phyloP scores from a whole-genome alignment of 2,329 filamentous ascomycete genomes.

The Aureobasidium sp. region DNA sequence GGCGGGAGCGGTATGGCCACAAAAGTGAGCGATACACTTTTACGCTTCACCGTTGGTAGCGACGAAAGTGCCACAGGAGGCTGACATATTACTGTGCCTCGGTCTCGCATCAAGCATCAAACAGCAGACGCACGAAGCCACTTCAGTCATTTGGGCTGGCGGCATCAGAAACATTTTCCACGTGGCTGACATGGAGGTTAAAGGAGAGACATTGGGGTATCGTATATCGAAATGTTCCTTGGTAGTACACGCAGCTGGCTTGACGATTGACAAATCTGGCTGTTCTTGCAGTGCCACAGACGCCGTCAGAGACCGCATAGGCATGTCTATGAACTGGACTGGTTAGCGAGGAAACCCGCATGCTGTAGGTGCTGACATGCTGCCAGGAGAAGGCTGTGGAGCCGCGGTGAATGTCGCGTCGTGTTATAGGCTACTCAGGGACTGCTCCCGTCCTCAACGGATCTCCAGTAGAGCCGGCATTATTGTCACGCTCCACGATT shows the following conservation, averaged over 20 bases:
- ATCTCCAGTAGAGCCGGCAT: not conserved
- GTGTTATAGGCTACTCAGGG: not conserved
- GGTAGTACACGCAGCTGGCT: not conserved
- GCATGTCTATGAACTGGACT: not conserved
- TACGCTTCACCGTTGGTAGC: not conserved
- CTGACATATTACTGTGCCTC: not conserved
- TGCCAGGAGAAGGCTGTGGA: not conserved
- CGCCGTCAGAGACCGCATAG: not conserved
- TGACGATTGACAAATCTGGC: constrained; percentile 3
- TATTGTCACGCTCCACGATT: not conserved
- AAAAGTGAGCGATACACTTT: not conserved
- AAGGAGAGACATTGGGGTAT: constrained; percentile 9
- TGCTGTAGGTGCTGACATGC: not conserved
- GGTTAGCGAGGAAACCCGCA: not conserved
- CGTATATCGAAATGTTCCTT: not conserved
- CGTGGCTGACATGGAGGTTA: not conserved
- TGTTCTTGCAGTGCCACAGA: not conserved
- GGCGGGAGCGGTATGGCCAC: not conserved
- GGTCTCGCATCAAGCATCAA: not conserved
- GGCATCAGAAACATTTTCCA: not conserved
- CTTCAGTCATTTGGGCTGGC: not conserved
- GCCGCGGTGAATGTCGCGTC: not conserved
- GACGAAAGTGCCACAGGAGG: constrained; percentile 2
- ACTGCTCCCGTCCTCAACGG: not conserved
- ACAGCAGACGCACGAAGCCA: not conserved